These are phyloP conservation scores for Colletotrichum kahawae DNA, from an alignment of 2,329 filamentous ascomycete genomes.

Conservation along the genomic window DNA sequence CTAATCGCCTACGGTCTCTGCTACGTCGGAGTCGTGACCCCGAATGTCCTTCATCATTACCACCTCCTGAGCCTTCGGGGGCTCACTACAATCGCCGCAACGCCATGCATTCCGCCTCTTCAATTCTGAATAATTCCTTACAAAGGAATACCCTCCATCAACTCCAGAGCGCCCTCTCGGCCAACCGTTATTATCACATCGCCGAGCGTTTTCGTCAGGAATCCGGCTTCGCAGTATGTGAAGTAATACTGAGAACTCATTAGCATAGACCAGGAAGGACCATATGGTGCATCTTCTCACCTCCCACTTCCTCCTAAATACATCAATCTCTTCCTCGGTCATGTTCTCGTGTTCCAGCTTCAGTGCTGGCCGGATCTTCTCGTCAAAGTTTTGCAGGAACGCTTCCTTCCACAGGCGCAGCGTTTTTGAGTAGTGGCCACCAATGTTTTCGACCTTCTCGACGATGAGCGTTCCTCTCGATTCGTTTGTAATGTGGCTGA, in stretches of 20 bases:
- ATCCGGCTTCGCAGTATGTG: conserved; percentile 76
- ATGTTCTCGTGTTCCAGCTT: conserved; percentile 62
- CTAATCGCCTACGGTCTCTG: neutral
- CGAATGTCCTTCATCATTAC: neutral
- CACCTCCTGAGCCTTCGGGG: neutral
- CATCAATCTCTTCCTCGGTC: conserved; percentile 65
- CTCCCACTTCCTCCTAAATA: conserved; percentile 76
- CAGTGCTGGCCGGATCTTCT: conserved; percentile 64
- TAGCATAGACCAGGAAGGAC: conserved; percentile 10
- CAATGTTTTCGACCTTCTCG: conserved; percentile 73
- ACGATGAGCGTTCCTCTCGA: conserved; percentile 68
- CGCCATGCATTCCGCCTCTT: neutral
- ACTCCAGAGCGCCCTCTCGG: conserved; percentile 66
- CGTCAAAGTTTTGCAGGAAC: conserved; percentile 68
- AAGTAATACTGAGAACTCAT: conserved; percentile 68
- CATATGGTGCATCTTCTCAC: conserved; percentile 37
- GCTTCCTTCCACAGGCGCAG: conserved; percentile 71
- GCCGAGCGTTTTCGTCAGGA: conserved; percentile 73
- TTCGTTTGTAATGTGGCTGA: conserved; percentile 64
- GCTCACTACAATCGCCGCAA: neutral
- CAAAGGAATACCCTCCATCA: conserved; percentile 74
- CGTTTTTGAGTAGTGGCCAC: conserved; percentile 74
- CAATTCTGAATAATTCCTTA: conserved; percentile 34
- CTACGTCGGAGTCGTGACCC: neutral
- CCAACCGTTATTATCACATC: conserved; percentile 76